Percentiles rank a stretch among this genome's conserved stretches.
phyloP scores from a whole-genome alignment of 805 yeast genomes.

The Pichia heedii region DNA sequence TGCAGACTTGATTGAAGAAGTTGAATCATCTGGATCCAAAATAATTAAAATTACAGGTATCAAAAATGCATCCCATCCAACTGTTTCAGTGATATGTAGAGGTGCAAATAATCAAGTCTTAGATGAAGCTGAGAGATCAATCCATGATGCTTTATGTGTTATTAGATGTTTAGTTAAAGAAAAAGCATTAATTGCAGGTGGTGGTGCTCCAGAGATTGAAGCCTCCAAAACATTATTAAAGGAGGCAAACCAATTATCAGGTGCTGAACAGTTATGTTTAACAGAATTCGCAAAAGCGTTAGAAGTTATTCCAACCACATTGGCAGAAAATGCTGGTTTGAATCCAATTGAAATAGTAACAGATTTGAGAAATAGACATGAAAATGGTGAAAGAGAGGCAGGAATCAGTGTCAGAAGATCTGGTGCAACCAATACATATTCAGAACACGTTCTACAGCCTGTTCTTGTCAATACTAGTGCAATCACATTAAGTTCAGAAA shows the following conservation, averaged over 20 bases:
- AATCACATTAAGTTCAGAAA: slow-evolving; percentile 88
- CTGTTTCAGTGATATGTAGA: slow-evolving; percentile 86
- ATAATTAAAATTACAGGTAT: slow-evolving; percentile 84
- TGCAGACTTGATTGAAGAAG: slow-evolving; percentile 90
- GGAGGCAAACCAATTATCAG: slow-evolving; percentile 65
- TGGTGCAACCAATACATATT: slow-evolving; percentile 82
- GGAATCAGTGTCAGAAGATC: slow-evolving; percentile 94
- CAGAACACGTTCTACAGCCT: slow-evolving; percentile 95
- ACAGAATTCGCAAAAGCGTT: slow-evolving; percentile 86
- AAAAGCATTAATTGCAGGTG: slow-evolving; percentile 91
- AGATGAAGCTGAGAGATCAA: slow-evolving; percentile 94
- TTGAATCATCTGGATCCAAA: slow-evolving; percentile 80
- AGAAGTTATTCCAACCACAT: slow-evolving; percentile 87
- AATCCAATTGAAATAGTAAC: slow-evolving; percentile 88
- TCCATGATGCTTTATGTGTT: slow-evolving; percentile 97
- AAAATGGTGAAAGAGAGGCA: slow-evolving; percentile 82
- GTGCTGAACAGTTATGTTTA: slow-evolving; percentile 86
- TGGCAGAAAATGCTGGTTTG: slow-evolving; percentile 93
- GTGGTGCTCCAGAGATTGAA: slow-evolving; percentile 97
- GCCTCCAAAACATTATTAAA: slow-evolving; percentile 64
- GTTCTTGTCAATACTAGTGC: slow-evolving; percentile 93
- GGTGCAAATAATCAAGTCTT: slow-evolving; percentile 88
- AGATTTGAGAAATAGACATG: slow-evolving; percentile 85
- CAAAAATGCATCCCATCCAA: slow-evolving; percentile 45
- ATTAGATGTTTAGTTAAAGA: slow-evolving; percentile 80